Evolutionary conservation across 371 early-diverging fungal species (phyloP).

Genomic region (Apophysomyces sp.): DNA sequence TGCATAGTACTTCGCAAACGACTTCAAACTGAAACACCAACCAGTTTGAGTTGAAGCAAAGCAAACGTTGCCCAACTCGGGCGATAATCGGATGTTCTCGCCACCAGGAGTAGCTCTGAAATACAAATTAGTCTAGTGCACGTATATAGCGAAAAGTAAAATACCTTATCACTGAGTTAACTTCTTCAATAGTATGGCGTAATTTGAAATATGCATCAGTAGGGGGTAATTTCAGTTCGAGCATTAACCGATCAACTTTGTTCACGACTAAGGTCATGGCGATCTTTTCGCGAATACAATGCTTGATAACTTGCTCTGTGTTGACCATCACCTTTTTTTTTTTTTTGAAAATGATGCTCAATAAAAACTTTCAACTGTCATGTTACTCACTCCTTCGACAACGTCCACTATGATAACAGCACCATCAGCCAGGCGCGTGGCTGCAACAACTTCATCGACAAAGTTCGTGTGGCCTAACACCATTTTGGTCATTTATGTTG

Average conservation of each 20-base stretch:
- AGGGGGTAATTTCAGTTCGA: constrained; percentile 95
- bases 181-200: constrained; percentile 93
- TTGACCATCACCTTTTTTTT: constrained; percentile 77
- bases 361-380: background rate
- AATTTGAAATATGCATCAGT: constrained; percentile 96
- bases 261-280: constrained; percentile 88
- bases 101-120: constrained; percentile 47
- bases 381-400: constrained; percentile 82
- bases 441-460: constrained; percentile 90
- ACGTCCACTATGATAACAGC: constrained; percentile 95
- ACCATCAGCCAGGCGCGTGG: constrained; percentile 89
- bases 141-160: background rate
- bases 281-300: constrained; percentile 79
- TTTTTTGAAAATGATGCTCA: background rate
- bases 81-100: constrained; percentile 75
- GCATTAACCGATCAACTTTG: constrained; percentile 95
- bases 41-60: constrained; percentile 92
- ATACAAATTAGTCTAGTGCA: background rate
- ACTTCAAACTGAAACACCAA: constrained; percentile 93
- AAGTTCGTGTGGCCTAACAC: constrained; percentile 90
- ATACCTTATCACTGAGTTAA: constrained; percentile 81
- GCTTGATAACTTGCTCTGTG: constrained; percentile 88
- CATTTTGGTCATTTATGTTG: background rate
- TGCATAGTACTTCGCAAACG: constrained; percentile 92
- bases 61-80: constrained; percentile 95